Evolutionary conservation across 306 rosid species (phyloP), one percentile per base, ranked within the genome.

Genomic region (Sindora glabra): DNA sequence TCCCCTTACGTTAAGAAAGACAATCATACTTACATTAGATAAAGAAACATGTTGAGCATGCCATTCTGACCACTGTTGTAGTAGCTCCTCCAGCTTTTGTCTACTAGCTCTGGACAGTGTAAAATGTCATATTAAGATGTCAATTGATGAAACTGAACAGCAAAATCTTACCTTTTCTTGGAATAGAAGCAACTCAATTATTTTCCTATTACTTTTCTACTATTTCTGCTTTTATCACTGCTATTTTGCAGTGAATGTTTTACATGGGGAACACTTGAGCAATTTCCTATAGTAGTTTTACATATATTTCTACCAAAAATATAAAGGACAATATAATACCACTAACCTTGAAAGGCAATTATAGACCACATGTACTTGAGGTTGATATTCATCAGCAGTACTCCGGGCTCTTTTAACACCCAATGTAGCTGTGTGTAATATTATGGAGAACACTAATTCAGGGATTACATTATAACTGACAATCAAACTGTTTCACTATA

Each of bases 31-130:
- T 80, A 88, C 99, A 48, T 80, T 81, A 24, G 89, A 76, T 12
- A 67, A 63, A 58, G 69, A 65, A 52, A 36, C 68, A 30, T 81
- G 79, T 59, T 80, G 82, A 74, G 95, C 66, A 39, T 94, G 94
- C 99, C 99, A 94, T 60, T 86, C 83, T 62, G 99, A 94, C 99
- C 99, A 94, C 62, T 86, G 89, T 69, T 67, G 83, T 32, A 94
- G 77, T 25, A 86, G 71, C 71, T 85, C 95, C 67, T 94, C 87
- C 56, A 94, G 99, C 80, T 86, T 94, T 42, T 68, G 76, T 67
- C 74, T 89, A 69, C 99, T 89, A 74, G 89, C 81, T 74, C 99
- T 94, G 79, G 15, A 62, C 68, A 66, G 58, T 56, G 52, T 54
- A 39, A 62, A 58, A 67, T 47, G 26, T 59, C 4, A 23, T 46